Conservation (phyloP, 148 eudicot genomes). For the Rhododendron williamsianum region DNA sequence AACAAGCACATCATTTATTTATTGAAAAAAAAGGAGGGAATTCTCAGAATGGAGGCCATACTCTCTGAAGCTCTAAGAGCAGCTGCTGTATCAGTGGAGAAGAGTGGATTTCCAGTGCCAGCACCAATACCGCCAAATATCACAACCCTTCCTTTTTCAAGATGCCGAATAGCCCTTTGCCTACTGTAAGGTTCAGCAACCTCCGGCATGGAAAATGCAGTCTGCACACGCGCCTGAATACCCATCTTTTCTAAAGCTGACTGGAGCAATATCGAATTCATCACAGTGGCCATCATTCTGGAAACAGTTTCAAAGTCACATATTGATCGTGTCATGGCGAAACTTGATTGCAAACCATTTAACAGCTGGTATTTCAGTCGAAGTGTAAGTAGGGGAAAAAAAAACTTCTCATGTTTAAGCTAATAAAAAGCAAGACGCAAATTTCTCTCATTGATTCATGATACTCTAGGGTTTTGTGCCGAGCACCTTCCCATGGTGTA, state of each 20-base stretch:
- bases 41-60: constrained; percentile 26
- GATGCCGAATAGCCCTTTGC: constrained; percentile 80
- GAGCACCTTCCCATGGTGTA: not conserved
- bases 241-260: constrained; percentile 87
- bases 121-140: constrained; percentile 97
- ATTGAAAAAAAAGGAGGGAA: not conserved
- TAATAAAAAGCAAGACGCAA: not conserved
- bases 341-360: constrained; percentile 1
- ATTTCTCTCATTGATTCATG: not conserved
- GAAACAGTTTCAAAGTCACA: constrained; percentile 14
- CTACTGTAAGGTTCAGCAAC: constrained; percentile 83
- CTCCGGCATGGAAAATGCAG: constrained; percentile 78
- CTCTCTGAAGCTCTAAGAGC: constrained; percentile 96
- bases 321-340: constrained; percentile 4
- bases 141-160: constrained; percentile 90
- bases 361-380: not conserved
- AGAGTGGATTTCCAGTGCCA: constrained; percentile 84
- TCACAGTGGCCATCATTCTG: constrained; percentile 98
- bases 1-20: not conserved
- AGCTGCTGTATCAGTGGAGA: constrained; percentile 95
- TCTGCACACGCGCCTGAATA: constrained; percentile 80
- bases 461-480: not conserved
- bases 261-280: constrained; percentile 87
- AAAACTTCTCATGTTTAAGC: not conserved
- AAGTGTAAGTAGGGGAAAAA: not conserved